These are phyloP conservation scores for Vittaforma corneae DNA, from an alignment of 371 early-diverging fungal genomes.

Conservation along the genomic window DNA sequence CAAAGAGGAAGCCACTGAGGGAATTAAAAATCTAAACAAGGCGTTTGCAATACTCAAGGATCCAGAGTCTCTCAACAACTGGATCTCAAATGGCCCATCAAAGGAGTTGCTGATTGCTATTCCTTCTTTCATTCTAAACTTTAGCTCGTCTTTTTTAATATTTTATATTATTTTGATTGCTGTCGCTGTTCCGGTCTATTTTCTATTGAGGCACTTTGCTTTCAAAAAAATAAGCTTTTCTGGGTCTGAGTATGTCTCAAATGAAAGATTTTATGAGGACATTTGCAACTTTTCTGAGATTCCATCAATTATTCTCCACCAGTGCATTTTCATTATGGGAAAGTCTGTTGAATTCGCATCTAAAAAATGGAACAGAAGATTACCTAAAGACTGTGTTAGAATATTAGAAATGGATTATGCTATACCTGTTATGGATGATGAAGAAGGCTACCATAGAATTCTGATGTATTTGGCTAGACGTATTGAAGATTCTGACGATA, in stretches of 20 bases:
- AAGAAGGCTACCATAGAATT: slow-evolving; percentile 33
- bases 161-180: slow-evolving; percentile 47
- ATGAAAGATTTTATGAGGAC: slow-evolving; percentile 45
- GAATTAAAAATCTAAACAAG: slow-evolving; percentile 25
- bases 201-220: slow-evolving; percentile 45
- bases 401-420: slow-evolving; percentile 38
- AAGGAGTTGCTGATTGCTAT: slow-evolving; percentile 55
- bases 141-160: slow-evolving; percentile 32
- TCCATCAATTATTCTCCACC: not conserved
- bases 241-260: slow-evolving; percentile 34
- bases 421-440: slow-evolving; percentile 23
- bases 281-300: slow-evolving; percentile 1
- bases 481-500: slow-evolving; percentile 6
- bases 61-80: slow-evolving; percentile 37
- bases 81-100: slow-evolving; percentile 36
- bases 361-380: slow-evolving; percentile 23
- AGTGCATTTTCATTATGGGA: slow-evolving; percentile 25
- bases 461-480: slow-evolving; percentile 39
- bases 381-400: not conserved
- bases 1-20: slow-evolving; percentile 31
- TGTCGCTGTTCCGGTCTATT: slow-evolving; percentile 44
- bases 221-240: slow-evolving; percentile 20
- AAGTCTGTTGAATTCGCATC: slow-evolving; percentile 36
- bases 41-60: slow-evolving; percentile 49
- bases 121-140: slow-evolving; percentile 48